Percentiles rank a stretch among this genome's conserved stretches.
phyloP scores from a whole-genome alignment of 306 rosid species.

The Lathyrus tuberosus region DNA sequence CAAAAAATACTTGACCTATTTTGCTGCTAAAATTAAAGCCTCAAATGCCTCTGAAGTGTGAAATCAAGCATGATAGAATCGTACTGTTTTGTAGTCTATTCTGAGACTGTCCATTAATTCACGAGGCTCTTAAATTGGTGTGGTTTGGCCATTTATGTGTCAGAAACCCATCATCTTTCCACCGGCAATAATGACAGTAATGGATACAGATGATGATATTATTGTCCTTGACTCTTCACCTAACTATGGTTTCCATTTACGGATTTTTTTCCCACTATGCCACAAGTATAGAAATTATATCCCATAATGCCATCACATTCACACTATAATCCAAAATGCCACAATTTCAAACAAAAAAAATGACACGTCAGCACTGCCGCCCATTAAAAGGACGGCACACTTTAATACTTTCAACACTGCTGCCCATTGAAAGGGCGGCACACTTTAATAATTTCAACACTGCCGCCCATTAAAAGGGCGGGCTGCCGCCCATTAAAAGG shows the following conservation, averaged over 20 bases:
- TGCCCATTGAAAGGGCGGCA: too few species aligned
- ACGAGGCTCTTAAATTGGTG: slow-evolving; percentile 12
- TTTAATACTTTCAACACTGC: too few species aligned
- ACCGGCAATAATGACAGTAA: slow-evolving; percentile 8
- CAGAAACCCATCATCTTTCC: slow-evolving; percentile 1
- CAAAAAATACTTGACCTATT: background rate
- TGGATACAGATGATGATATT: slow-evolving; percentile 26
- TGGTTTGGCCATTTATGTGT: slow-evolving; percentile 17
- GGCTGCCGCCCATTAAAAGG: too few species aligned
- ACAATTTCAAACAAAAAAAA: too few species aligned
- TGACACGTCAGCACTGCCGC: too few species aligned
- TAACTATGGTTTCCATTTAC: slow-evolving; percentile 3
- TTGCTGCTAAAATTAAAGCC: slow-evolving; percentile 7
- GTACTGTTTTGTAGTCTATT: background rate
- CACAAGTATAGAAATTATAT: too few species aligned
- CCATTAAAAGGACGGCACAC: too few species aligned
- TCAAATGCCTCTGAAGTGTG: background rate
- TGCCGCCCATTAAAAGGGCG: too few species aligned
- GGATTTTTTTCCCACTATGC: too few species aligned
- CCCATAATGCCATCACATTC: too few species aligned
- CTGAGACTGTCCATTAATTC: background rate
- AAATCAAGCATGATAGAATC: background rate
- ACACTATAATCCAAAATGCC: too few species aligned
- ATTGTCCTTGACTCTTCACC: background rate
- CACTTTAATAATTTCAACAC: too few species aligned